Evolutionary conservation across 73 alveolate genomes (phyloP).

Genomic region (Tetrahymena elliotti): DNA sequence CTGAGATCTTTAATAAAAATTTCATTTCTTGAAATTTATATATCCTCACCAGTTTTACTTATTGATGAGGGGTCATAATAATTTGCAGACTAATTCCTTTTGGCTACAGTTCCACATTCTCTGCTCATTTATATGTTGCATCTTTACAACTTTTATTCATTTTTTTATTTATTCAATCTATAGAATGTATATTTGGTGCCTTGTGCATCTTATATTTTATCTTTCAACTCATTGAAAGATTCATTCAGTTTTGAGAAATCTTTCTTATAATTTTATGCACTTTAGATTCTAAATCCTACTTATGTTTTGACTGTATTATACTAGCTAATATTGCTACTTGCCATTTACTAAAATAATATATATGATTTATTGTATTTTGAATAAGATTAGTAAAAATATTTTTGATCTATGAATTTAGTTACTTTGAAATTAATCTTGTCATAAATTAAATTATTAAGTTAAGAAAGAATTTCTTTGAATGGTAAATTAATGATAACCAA

Average conservation of each 20-base stretch:
- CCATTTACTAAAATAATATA: not conserved
- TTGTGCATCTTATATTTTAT: not conserved
- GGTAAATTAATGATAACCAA: not conserved
- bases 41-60: not conserved
- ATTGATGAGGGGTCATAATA: not conserved
- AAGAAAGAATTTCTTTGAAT: not conserved
- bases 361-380: too few relatives aligned
- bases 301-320: not conserved
- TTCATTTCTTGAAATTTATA: not conserved
- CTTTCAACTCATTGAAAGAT: not conserved
- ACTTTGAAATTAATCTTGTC: not conserved
- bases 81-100: not conserved
- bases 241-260: not conserved
- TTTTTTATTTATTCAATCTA: not conserved
- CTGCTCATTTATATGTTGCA: not conserved
- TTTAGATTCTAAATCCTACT: not conserved
- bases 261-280: not conserved
- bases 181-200: not conserved
- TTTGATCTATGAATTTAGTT: not conserved
- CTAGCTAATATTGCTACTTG: not conserved
- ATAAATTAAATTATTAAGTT: not conserved
- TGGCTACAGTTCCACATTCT: not conserved
- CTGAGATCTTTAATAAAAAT: not conserved
- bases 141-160: not conserved
- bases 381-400: too few relatives aligned